Base-by-base conservation (phyloP, 2,329 filamentous ascomycete genomes). In the Hypoxylon rubiginosum region DNA sequence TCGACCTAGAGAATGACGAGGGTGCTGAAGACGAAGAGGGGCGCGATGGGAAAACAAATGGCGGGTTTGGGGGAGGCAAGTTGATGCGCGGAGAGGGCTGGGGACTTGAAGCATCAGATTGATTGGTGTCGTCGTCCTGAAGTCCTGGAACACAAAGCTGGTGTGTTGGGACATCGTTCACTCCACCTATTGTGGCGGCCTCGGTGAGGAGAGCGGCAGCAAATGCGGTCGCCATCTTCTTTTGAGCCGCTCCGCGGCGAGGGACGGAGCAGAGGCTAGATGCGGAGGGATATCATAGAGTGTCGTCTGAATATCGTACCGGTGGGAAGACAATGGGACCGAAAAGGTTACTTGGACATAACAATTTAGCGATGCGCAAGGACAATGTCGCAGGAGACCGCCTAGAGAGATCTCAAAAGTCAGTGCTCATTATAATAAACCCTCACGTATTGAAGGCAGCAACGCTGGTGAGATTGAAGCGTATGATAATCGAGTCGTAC, bases 21-120 rank as follows among this genome's bases (percentile, higher is more conserved):
- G 84, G 81, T 3, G 83, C 81, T 1, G 84, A 83, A 19, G 81
- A 79, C 6, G 85, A 80, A 0, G 84, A 76, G 7, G 83, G 79
- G 49, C 81, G 78, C 21, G 82, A 78, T 1, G 89, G 90, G 71
- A 91, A 91, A 62, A 88, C 83, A 72, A 91, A 91, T 5, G 84
- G 85, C 30, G 90, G 89, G 57, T 91, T 91, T 50, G 88, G 88
- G 54, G 82, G 82, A 56, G 86, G 85, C 26, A 79, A 71, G 24
- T 77, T 76, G 45, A 75, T 74, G 56, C 75, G 76, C 55, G 79
- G 78, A 50, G 81, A 80, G 15, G 72, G 64, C 54, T 79, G 77
- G 21, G 77, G 68, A 70, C 71, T 76, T 17, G 75, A 64, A 49
- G 74, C 67, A 41, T 66, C 64, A 41, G 71, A 24, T 19, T 71